Evolutionary conservation across 2,329 filamentous ascomycete genomes (phyloP).

Genomic region (Colletotrichum paranaense): DNA sequence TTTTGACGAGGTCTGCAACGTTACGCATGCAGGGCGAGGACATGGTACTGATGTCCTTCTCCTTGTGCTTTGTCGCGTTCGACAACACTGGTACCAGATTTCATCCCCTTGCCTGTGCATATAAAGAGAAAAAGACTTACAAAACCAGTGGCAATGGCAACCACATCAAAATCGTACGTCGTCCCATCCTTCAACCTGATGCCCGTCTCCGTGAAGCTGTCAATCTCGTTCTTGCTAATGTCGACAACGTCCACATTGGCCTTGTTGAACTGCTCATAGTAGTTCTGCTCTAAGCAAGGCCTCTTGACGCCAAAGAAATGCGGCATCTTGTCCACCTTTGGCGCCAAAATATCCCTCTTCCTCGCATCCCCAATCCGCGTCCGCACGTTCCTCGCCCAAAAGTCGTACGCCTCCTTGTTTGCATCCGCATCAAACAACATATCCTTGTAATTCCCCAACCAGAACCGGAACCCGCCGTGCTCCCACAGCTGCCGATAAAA

Average conservation of each 20-base stretch:
- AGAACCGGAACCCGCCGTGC: slow-evolving; percentile 65
- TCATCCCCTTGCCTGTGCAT: background rate
- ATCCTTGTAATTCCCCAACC: slow-evolving; percentile 67
- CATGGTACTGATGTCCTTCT: rapidly evolving
- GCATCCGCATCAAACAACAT: slow-evolving; percentile 55
- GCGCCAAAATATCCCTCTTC: slow-evolving; percentile 63
- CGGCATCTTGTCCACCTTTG: slow-evolving; percentile 54
- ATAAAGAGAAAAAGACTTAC: slow-evolving; percentile 43
- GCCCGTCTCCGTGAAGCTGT: slow-evolving; percentile 53
- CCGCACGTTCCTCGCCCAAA: slow-evolving; percentile 65
- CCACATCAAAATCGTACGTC: slow-evolving; percentile 55
- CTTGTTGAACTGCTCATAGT: slow-evolving; percentile 61
- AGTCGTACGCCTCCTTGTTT: slow-evolving; percentile 65
- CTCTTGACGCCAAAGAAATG: slow-evolving; percentile 67
- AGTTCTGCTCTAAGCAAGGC: slow-evolving; percentile 53
- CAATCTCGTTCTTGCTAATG: slow-evolving; percentile 52
- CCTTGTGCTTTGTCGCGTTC: background rate
- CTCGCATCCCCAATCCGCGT: slow-evolving; percentile 60
- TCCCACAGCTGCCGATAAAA: slow-evolving; percentile 61
- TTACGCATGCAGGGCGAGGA: background rate
- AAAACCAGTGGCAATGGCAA: slow-evolving; percentile 59
- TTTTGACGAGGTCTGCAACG: background rate
- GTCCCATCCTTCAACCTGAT: slow-evolving; percentile 53
- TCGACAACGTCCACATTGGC: slow-evolving; percentile 55
- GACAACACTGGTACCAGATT: background rate